phyloP scores from a whole-genome alignment of 352 stramenopile species.

The Phytophthora nicotianae region DNA sequence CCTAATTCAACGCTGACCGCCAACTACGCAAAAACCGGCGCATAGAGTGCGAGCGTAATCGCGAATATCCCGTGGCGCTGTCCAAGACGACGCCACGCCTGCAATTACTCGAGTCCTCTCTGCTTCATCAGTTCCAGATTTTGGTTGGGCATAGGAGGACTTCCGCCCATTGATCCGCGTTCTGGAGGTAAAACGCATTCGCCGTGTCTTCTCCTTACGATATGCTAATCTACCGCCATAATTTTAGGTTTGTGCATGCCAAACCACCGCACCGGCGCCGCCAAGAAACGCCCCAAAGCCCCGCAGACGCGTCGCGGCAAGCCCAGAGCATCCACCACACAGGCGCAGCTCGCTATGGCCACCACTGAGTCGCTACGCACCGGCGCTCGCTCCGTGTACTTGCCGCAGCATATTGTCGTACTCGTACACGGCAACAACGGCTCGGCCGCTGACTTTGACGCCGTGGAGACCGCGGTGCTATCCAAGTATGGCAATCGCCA shows the following conservation, averaged over 20 bases:
- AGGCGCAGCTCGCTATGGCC: conserved; percentile 20
- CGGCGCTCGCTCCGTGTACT: conserved; percentile 24
- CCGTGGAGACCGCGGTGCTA: conserved; percentile 46
- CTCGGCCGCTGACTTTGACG: conserved; percentile 73
- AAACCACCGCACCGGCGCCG: conserved; percentile 2
- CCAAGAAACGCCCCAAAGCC: conserved; percentile 21
- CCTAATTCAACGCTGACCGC: not conserved
- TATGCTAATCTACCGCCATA: not conserved
- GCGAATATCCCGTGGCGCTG: not conserved
- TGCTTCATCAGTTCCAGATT: conserved; percentile 13
- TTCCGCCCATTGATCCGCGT: not conserved
- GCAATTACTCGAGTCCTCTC: not conserved
- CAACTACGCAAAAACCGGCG: not conserved
- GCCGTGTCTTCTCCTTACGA: not conserved
- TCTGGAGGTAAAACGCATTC: not conserved
- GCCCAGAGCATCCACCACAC: conserved; percentile 1
- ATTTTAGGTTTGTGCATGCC: conserved; percentile 20
- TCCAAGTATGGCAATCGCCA: conserved; percentile 51
- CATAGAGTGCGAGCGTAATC: conserved; percentile 2
- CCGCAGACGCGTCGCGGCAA: conserved; percentile 7
- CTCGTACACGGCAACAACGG: conserved; percentile 88
- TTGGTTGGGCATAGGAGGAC: conserved; percentile 3
- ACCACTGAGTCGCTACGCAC: conserved; percentile 18
- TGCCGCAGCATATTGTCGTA: conserved; percentile 77
- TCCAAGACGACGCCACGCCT: not conserved